phyloP scores from a whole-genome alignment of 1,284 basidiomycete genomes.

The Malassezia japonica region DNA sequence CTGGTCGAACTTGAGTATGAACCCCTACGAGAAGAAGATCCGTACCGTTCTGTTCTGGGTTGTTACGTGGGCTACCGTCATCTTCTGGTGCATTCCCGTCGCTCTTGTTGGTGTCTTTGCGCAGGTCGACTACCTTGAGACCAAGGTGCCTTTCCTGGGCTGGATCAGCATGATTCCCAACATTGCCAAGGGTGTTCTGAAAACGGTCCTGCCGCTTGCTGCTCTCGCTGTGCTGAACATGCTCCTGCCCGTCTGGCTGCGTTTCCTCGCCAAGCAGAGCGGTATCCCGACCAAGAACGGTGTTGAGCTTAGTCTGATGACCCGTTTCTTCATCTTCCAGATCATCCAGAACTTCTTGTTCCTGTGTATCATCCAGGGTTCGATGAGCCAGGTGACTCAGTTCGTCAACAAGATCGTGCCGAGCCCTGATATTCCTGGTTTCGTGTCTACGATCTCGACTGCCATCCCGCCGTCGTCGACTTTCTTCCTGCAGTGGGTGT shows the following conservation, averaged over 20 bases:
- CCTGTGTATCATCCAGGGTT: conserved; percentile 37
- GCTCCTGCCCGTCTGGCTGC: conserved; percentile 75
- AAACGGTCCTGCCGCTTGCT: conserved; percentile 65
- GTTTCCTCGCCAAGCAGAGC: conserved; percentile 65
- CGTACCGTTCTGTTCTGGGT: conserved; percentile 53
- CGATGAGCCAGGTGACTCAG: conserved; percentile 22
- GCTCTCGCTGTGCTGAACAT: conserved; percentile 79
- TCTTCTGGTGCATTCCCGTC: conserved; percentile 54
- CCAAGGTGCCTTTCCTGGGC: conserved; percentile 60
- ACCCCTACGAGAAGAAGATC: conserved; percentile 74
- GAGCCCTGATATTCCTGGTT: conserved; percentile 12
- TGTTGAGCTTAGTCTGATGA: conserved; percentile 81
- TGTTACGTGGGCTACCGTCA: conserved; percentile 57
- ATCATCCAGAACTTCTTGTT: conserved; percentile 47
- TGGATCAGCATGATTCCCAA: conserved; percentile 65
- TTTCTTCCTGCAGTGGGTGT: conserved; percentile 79
- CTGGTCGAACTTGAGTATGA: conserved; percentile 76
- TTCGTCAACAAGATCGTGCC: conserved; percentile 22
- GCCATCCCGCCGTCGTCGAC: conserved; percentile 75
- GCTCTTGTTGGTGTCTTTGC: conserved; percentile 75
- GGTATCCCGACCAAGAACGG: conserved; percentile 70
- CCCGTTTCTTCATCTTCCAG: conserved; percentile 84
- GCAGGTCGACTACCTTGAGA: conserved; percentile 67
- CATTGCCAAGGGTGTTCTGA: conserved; percentile 64
- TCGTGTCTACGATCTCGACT: conserved; percentile 41